A percentile compares a stretch with the other conserved stretches of the same genome.
These are phyloP conservation scores for Clitopilus passeckerianus DNA, from an alignment of 768 basidiomycete species.

Conservation along the genomic window DNA sequence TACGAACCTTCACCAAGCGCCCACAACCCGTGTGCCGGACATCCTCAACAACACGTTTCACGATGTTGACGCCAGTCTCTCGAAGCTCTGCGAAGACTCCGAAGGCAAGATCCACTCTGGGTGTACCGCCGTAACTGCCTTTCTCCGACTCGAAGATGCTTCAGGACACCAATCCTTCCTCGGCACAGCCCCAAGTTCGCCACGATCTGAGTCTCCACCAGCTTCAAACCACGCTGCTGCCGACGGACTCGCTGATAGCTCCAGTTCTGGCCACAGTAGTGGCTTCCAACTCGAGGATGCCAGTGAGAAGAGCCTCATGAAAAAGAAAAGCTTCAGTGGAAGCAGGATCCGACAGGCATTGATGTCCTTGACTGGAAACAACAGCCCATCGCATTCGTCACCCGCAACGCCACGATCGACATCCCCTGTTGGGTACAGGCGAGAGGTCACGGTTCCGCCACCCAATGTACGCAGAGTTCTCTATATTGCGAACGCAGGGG, in stretches of 20 bases:
- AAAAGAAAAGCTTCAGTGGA: slow-evolving; percentile 36
- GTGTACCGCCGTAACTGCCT: slow-evolving; percentile 95
- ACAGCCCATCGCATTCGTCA: slow-evolving; percentile 24
- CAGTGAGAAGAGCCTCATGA: slow-evolving; percentile 22
- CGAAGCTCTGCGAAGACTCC: slow-evolving; percentile 78
- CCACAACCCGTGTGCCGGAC: slow-evolving; percentile 69
- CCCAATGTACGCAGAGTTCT: slow-evolving; percentile 64
- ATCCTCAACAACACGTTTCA: slow-evolving; percentile 93
- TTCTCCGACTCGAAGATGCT: slow-evolving; percentile 86
- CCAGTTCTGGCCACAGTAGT: slow-evolving; percentile 36
- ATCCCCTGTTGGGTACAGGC: slow-evolving; percentile 25
- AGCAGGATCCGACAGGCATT: slow-evolving; percentile 54
- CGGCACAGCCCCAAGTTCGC: slow-evolving; percentile 29
- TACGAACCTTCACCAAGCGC: slow-evolving; percentile 57
- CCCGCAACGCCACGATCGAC: slow-evolving; percentile 28
- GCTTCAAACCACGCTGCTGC: slow-evolving; percentile 11
- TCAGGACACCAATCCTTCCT: slow-evolving; percentile 67
- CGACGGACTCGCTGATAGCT: not conserved
- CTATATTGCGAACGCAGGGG: slow-evolving; percentile 96
- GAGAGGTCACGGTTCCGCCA: slow-evolving; percentile 38
- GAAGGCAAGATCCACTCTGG: slow-evolving; percentile 94
- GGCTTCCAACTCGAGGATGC: slow-evolving; percentile 28
- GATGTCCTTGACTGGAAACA: slow-evolving; percentile 37
- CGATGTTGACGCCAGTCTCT: slow-evolving; percentile 80
- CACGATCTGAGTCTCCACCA: slow-evolving; percentile 26